phyloP scores from a whole-genome alignment of 208 protist genomes.

The Crithidia mellificae region DNA sequence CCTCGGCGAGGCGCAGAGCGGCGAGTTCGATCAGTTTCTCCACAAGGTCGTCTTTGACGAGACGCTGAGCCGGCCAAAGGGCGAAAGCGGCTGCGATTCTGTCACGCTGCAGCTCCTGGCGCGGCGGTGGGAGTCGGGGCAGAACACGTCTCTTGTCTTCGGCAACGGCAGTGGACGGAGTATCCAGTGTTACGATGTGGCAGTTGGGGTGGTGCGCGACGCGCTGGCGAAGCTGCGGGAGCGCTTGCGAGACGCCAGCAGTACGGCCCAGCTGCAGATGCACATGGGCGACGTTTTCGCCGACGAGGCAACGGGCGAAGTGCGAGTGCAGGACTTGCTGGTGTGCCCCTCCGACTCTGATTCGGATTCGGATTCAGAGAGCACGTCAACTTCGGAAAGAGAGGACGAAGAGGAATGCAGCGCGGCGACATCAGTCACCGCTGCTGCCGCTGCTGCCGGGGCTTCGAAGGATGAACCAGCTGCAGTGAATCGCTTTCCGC shows the following conservation, averaged over 20 bases:
- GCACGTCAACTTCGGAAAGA: not conserved
- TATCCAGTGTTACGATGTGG: conserved; percentile 12
- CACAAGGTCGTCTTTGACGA: conserved; percentile 26
- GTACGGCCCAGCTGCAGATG: conserved; percentile 20
- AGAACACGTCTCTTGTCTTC: conserved; percentile 32
- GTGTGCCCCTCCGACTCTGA: conserved; percentile 3
- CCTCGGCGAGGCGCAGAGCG: not conserved
- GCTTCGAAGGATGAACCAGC: too few relatives aligned
- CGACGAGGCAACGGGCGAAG: not conserved
- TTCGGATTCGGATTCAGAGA: too few relatives aligned
- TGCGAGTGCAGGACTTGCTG: conserved; percentile 13
- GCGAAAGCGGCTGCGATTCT: conserved; percentile 14
- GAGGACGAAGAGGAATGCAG: not conserved
- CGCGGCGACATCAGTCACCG: not conserved
- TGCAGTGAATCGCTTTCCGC: not conserved
- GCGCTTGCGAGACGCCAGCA: conserved; percentile 12
- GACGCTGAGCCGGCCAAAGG: conserved; percentile 30
- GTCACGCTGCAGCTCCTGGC: conserved; percentile 31
- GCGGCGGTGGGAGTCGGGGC: conserved; percentile 27
- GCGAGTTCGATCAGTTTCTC: conserved; percentile 24
- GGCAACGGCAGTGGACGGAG: conserved; percentile 33
- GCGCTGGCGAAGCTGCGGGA: conserved; percentile 17
- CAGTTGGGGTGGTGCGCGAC: conserved; percentile 10
- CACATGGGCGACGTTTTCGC: conserved; percentile 17
- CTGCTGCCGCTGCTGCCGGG: not conserved